Evolutionary conservation across 169 alveolate species (phyloP), one percentile per base, ranked within the genome.

Genomic region (Eimeria tenella): DNA sequence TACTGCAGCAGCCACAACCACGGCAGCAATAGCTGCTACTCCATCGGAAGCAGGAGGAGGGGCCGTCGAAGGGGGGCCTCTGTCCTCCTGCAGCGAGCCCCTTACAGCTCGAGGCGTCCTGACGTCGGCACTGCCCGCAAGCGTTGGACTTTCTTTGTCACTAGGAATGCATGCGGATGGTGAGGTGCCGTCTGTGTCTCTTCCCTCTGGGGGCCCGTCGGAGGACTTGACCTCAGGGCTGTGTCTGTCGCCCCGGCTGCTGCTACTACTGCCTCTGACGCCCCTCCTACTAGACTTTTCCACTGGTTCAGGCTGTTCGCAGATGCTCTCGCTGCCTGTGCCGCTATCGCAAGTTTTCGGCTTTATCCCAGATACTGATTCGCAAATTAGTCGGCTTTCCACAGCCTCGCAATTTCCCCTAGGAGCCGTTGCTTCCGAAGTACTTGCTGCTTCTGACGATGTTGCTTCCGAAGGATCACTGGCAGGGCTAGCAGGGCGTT

Each of bases 321-420:
- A 31, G 42, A 60, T 77, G 68, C 87, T 53, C 53, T 53, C 17
- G 65, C 87, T 77, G 42, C 58, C 58, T 42, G 65, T 50, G 87
- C 70, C 49, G 87, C 11, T 13, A 31, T 31, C 42, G 42, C 42
- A 5, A 68, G 1, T 9, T 31, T 11, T n/a, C 1, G 50, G 19
- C 3, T 68, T 13, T 23, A 13, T 11, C 15, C 79, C 50, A 68
- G 42, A 31, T 2, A 31, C 42, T 31, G 42, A 31, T 31, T 31
- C 42, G 42, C 42, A 31, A 31, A 2, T 31, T 31, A 31, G 42
- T 31, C 42, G 42, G 42, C 42, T 31, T 31, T 31, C 42, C 42
- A 31, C 42, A 31, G 42, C 42, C 42, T 31, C 42, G 42, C 42
- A 31, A 31, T 31, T 31, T 31, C 42, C 42, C 42, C 42, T 31